These are phyloP conservation scores for Lunasporangiospora selenospora DNA, from an alignment of 192 early-diverging fungal species.

Conservation along the genomic window DNA sequence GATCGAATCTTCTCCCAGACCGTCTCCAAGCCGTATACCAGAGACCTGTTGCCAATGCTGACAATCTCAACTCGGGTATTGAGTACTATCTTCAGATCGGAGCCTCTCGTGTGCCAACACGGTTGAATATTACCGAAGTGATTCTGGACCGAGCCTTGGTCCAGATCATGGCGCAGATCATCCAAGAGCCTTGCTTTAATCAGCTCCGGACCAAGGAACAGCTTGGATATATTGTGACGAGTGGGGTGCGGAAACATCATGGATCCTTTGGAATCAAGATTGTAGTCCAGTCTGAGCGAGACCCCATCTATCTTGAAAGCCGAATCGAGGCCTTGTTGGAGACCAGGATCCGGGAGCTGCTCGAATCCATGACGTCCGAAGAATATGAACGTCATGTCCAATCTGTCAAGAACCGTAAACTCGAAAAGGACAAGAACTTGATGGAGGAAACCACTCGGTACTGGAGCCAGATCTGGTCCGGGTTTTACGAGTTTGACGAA, in stretches of 20 bases:
- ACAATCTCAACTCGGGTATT: constrained; percentile 86
- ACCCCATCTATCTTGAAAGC: constrained; percentile 76
- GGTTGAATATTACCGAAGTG: too few relatives aligned
- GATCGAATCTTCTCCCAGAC: constrained; percentile 43
- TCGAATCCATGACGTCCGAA: constrained; percentile 65
- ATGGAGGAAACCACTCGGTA: constrained; percentile 68
- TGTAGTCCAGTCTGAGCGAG: constrained; percentile 84
- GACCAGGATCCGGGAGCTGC: constrained; percentile 13
- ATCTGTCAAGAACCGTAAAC: constrained; percentile 65
- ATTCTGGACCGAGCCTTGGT: constrained; percentile 54
- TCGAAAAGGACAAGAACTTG: constrained; percentile 83
- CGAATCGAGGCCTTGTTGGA: constrained; percentile 76
- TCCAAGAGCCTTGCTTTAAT: constrained; percentile 88
- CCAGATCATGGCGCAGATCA: constrained; percentile 74
- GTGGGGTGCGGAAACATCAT: constrained; percentile 56
- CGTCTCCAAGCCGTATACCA: constrained; percentile 46
- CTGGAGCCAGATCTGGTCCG: constrained; percentile 71
- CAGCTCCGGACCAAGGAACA: constrained; percentile 88
- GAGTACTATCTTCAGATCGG: constrained; percentile 79
- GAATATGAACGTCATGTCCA: constrained; percentile 71
- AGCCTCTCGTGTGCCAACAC: too few relatives aligned
- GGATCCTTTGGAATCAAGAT: constrained; percentile 71
- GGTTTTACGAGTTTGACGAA: constrained; percentile 81
- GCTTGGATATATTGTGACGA: constrained; percentile 72
- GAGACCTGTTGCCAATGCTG: constrained; percentile 61